Evolutionary conservation across 345 rosid genomes (phyloP).

Genomic region (Aquilaria sinensis): DNA sequence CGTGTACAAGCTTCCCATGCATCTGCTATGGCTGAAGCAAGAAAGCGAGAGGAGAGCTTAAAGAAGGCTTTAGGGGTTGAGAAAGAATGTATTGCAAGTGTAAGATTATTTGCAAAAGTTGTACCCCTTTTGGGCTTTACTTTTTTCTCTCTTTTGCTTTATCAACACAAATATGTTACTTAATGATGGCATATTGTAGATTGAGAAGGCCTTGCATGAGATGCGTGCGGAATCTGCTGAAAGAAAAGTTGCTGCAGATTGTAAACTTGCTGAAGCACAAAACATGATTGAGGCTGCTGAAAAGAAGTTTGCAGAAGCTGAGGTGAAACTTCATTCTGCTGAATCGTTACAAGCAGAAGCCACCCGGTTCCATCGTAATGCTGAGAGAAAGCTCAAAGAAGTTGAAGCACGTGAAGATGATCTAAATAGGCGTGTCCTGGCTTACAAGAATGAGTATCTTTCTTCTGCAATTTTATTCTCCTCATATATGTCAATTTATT

Average conservation of each 20-base stretch:
- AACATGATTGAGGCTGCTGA: constrained; percentile 63
- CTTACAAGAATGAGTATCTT: constrained; percentile 79
- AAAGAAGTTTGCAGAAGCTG: constrained; percentile 58
- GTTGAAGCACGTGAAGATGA: constrained; percentile 85
- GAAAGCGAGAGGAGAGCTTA: constrained; percentile 71
- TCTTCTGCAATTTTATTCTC: constrained; percentile 5
- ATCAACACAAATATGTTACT: not conserved
- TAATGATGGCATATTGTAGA: constrained; percentile 32
- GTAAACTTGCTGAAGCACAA: constrained; percentile 59
- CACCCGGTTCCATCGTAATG: constrained; percentile 51
- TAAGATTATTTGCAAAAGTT: constrained; percentile 25
- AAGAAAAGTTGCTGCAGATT: constrained; percentile 72
- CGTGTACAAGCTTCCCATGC: constrained; percentile 58
- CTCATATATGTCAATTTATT: not conserved
- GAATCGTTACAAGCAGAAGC: constrained; percentile 76
- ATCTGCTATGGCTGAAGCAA: constrained; percentile 67
- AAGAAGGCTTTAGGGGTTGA: constrained; percentile 83
- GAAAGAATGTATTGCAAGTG: constrained; percentile 85
- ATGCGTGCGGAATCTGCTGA: constrained; percentile 95
- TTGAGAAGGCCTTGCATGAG: constrained; percentile 93
- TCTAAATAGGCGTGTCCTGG: constrained; percentile 44
- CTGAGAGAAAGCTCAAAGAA: constrained; percentile 88
- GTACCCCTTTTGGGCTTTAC: constrained; percentile 3
- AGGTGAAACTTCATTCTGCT: constrained; percentile 55
- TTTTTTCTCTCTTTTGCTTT: not conserved